Evolutionary conservation across 192 early-diverging fungal species (phyloP), one percentile per base, ranked within the genome.

Genomic region (Kappamyces sp.): DNA sequence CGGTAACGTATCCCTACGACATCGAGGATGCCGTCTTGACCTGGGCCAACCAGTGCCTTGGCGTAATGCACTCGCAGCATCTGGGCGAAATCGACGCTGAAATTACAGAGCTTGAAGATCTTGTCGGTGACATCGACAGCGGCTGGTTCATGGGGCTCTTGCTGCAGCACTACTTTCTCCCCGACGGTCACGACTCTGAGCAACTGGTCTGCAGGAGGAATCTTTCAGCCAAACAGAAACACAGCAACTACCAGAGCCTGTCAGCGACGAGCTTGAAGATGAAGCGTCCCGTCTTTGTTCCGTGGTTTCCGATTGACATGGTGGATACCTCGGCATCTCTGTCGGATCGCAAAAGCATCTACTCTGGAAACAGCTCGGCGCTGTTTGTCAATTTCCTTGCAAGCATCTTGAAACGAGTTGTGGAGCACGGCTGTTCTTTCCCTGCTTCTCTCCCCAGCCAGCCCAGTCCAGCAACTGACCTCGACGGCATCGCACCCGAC

Each of bases 11-110:
- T 49, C 76, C 76, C 14, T 78, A 74, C 59, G 77, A 79, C 48
- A 40, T 79, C 12, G 72, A 79, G 63, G 77, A 79, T 57, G 73
- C 73, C 3, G 29, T 78, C 3, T 32, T 75, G 6, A 65, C 67
- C n/a, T 78, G 76, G 76, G 60, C 54, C 48, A 74, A 78, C 64
- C 57, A 57, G n/a, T 76, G 74, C 50, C 54, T 63, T 8, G 15
- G 31, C 11, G n/a, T 47, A 2, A 14, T 59, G 31, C 54, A 47
- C 5, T 9, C n/a, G 45, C 40, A 55, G 9, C 15, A 3, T 40
- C 31, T 5, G 15, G 22, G 22, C 22, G 22, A 22, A 22, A 22
- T 58, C 7, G 42, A 45, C 31, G 41, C 49, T 9, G 22, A 45
- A 5, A 29, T 37, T 8, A 9, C 6, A n/a, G 68, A 67, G 8